Conservation (phyloP, 176 grass and related monocot species). For the Cenchrus purpureus region DNA sequence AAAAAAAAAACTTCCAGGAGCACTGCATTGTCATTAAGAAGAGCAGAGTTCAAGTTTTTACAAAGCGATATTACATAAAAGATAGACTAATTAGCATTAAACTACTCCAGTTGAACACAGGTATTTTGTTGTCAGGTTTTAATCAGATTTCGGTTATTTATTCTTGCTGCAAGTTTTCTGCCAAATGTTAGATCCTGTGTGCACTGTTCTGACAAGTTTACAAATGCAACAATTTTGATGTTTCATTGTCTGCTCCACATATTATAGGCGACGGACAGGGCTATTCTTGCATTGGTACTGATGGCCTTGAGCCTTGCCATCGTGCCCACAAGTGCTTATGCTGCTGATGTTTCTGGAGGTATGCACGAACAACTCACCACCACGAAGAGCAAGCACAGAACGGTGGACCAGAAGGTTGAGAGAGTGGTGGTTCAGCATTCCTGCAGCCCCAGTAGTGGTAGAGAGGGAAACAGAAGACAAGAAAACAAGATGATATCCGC, state of each 20-base stretch:
- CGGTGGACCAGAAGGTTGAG: constrained; percentile 80
- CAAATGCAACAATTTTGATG: neutral
- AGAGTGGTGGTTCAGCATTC: constrained; percentile 99
- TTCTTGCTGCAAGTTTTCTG: neutral
- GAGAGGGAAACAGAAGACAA: constrained; percentile 87
- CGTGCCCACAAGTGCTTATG: constrained; percentile 59
- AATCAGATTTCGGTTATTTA: neutral
- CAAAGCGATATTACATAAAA: no score
- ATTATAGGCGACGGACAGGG: constrained; percentile 72
- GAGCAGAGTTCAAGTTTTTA: no score
- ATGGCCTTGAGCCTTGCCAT: constrained; percentile 65
- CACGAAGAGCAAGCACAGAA: constrained; percentile 75
- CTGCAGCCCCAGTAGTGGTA: constrained; percentile 88
- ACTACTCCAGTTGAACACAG: no score
- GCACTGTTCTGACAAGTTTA: neutral
- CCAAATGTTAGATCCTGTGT: constrained; percentile 15
- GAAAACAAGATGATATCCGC: constrained; percentile 64
- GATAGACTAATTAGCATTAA: no score
- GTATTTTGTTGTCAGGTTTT: neutral
- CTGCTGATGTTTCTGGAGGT: constrained; percentile 77
- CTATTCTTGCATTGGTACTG: constrained; percentile 66
- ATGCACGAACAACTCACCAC: constrained; percentile 79
- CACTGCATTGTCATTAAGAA: no score
- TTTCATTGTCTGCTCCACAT: constrained; percentile 1
- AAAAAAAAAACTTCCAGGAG: no score